Conservation (phyloP, 306 rosid species). For the Citrullus mucosospermus region DNA sequence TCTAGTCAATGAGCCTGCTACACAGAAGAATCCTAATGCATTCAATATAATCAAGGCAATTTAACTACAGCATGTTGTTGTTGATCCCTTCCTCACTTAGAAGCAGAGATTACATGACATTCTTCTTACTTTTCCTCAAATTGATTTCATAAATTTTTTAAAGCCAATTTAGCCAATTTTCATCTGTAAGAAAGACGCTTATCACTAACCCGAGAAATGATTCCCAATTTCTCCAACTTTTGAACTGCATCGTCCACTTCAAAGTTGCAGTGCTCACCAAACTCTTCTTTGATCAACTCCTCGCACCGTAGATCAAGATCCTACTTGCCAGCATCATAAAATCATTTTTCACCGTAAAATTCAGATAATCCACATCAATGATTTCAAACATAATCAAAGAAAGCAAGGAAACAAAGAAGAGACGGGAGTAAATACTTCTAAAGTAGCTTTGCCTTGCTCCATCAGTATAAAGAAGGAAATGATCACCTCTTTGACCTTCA, state of each 20-base stretch:
- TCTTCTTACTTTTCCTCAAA: not conserved
- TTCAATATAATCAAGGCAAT: not conserved
- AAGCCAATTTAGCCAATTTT: not conserved
- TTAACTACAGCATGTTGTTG: not conserved
- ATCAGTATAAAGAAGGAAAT: constrained; percentile 75
- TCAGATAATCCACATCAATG: not conserved
- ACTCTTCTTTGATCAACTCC: constrained; percentile 78
- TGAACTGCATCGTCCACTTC: constrained; percentile 91
- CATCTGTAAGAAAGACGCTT: not conserved
- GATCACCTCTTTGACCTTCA: constrained; percentile 89
- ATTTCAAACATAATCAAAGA: not conserved
- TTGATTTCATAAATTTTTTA: not conserved
- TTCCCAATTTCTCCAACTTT: constrained; percentile 78
- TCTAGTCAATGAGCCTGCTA: not conserved
- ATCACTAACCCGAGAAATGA: constrained; percentile 66
- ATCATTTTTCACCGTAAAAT: not conserved
- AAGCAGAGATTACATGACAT: not conserved
- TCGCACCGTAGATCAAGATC: constrained; percentile 87
- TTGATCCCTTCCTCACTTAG: not conserved
- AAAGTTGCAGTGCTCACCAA: constrained; percentile 55
- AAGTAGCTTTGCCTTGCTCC: constrained; percentile 90
- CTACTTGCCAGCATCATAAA: constrained; percentile 30
- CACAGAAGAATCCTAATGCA: not conserved
- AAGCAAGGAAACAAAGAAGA: not conserved
- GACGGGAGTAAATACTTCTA: constrained; percentile 26